Base-by-base conservation (phyloP, 495 filamentous ascomycete genomes). In the Cudoniella acicularis region DNA sequence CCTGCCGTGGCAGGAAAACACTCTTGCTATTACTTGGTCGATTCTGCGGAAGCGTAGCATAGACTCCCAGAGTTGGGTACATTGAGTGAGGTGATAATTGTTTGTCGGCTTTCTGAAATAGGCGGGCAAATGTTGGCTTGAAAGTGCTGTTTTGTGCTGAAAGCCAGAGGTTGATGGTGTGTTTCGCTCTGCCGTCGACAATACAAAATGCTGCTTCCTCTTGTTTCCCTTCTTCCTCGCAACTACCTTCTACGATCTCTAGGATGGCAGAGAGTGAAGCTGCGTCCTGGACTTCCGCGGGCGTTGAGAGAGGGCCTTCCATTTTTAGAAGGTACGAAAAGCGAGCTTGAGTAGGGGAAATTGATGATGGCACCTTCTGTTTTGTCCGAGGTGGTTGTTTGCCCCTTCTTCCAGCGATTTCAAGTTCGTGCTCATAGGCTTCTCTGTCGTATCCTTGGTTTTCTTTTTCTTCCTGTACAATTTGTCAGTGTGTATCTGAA, bases 1-100 rank as follows among this genome's bases (percentile, higher is more conserved):
- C 57, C 46, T 74, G 70, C 4, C 51, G 40, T 1, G 69, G 65
- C 21, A 25, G 6, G 3, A 56, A 53, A 0, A 2, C 21, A 30
- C 22, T 50, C 21, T 20, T n/a, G 47, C 10, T 10, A 2, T 26
- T 21, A 46, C 30, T 36, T 51, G 54, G 25, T 41, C 50, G 26
- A 21, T 36, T 36, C 27, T 53, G 50, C 17, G 27, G 47, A 0
- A 16, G 49, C 4, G 50, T 53, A 2, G 17, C 6, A 6, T 53
- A 10, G 1, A 18, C 9, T 11, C 26, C 50, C 16, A 36, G 58
- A 52, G 3, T 47, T 10, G 41, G 56, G 47, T 20, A 48, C 11
- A 6, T 45, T 16, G 0, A 47, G 24, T 16, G 18, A 26, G 9
- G 17, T 48, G 6, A 47, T 9, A 18, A 8, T 16, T 51, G 61